These are phyloP conservation scores for Clohesyomyces aquaticus DNA, from an alignment of 495 filamentous ascomycete species.

Conservation along the genomic window DNA sequence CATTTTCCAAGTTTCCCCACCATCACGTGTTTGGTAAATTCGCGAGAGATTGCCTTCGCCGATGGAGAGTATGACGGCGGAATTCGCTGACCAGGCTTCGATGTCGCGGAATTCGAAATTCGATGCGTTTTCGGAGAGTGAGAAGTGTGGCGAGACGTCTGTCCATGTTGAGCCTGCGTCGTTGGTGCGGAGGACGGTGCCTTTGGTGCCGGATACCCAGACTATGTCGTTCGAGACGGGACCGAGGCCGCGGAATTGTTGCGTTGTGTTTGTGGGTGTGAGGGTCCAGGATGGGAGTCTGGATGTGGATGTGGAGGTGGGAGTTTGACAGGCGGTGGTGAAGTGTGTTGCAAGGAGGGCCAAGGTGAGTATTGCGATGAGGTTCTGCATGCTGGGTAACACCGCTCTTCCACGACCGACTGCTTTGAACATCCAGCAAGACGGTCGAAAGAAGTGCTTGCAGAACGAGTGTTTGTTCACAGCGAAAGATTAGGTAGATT, in stretches of 20 bases:
- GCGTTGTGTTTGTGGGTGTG: conserved; percentile 18
- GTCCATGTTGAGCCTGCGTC: conserved; percentile 20
- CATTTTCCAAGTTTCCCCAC: conserved; percentile 17
- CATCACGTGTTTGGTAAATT: conserved; percentile 17
- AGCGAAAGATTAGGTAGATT: too few relatives aligned
- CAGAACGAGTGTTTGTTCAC: too few relatives aligned
- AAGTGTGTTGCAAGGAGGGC: too few relatives aligned
- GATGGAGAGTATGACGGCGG: conserved; percentile 17
- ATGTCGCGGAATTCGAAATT: conserved; percentile 28
- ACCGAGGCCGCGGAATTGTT: conserved; percentile 24
- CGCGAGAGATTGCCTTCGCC: conserved; percentile 20
- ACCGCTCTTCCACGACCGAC: too few relatives aligned
- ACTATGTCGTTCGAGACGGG: conserved; percentile 12
- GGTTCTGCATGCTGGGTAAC: too few relatives aligned
- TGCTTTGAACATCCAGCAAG: too few relatives aligned
- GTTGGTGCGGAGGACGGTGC: conserved; percentile 16
- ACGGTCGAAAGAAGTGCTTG: too few relatives aligned
- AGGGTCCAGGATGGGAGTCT: conserved; percentile 20
- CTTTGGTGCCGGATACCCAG: conserved; percentile 28
- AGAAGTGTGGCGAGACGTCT: conserved; percentile 18
- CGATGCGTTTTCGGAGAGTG: conserved; percentile 10
- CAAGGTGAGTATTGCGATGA: too few relatives aligned
- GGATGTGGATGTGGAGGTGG: too few relatives aligned
- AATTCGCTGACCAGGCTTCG: conserved; percentile 12
- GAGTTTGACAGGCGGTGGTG: too few relatives aligned